Conservation (phyloP, 2,329 filamentous ascomycete genomes). For the Lasiodiplodia citricola region DNA sequence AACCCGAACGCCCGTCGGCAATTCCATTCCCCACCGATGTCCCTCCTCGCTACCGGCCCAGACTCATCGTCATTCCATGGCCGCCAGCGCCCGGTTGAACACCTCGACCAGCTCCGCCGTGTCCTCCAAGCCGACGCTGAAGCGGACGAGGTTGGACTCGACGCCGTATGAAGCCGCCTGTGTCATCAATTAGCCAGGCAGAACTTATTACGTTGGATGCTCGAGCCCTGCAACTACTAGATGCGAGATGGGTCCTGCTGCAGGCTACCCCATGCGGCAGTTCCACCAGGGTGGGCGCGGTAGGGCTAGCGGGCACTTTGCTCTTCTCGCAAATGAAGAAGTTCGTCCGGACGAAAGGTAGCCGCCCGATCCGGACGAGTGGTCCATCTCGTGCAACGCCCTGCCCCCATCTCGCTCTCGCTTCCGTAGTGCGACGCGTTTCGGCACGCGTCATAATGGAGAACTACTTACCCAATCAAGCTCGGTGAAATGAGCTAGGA, state of each 20-base stretch:
- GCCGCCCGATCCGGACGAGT: not conserved
- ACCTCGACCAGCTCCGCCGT: constrained; percentile 65
- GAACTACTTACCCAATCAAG: constrained; percentile 75
- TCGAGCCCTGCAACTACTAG: constrained; percentile 3
- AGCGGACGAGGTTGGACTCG: constrained; percentile 76
- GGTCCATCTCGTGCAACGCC: constrained; percentile 3
- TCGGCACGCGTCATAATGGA: constrained; percentile 8
- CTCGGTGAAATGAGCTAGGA: constrained; percentile 90
- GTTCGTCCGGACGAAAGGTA: constrained; percentile 6
- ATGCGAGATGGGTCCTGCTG: constrained; percentile 3
- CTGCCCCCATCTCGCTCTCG: constrained; percentile 5
- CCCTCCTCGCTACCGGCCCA: not conserved
- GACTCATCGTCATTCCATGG: constrained; percentile 42
- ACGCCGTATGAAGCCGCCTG: constrained; percentile 78
- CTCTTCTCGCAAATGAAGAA: constrained; percentile 17
- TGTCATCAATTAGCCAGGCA: constrained; percentile 15
- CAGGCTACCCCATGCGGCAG: not conserved
- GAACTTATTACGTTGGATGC: constrained; percentile 5
- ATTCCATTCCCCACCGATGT: constrained; percentile 7
- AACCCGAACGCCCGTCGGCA: constrained; percentile 17
- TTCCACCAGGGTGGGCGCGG: constrained; percentile 8
- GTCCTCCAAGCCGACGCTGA: constrained; percentile 91
- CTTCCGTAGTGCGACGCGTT: constrained; percentile 7
- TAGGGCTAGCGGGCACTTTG: constrained; percentile 10
- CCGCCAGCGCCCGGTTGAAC: constrained; percentile 73